These are phyloP conservation scores for Coniochaeta sp. DNA, from an alignment of 2,329 filamentous ascomycete genomes.

Conservation along the genomic window DNA sequence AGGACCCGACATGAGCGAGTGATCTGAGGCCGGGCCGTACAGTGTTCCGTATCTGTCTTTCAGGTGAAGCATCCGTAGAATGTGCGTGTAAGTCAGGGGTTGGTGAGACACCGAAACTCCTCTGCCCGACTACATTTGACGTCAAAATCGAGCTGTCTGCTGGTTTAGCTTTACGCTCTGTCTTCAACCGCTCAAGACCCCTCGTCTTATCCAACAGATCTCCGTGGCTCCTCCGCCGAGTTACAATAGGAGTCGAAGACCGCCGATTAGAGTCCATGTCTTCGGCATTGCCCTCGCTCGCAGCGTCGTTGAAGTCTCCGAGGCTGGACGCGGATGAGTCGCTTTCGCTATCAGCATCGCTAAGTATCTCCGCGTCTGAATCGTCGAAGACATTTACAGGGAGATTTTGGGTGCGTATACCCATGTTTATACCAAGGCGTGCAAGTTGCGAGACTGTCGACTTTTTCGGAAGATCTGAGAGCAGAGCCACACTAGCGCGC, in stretches of 20 bases:
- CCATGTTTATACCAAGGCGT: slow-evolving; percentile 58
- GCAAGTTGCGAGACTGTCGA: slow-evolving; percentile 44
- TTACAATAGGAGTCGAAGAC: slow-evolving; percentile 15
- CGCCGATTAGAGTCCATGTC: slow-evolving; percentile 23
- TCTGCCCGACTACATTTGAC: slow-evolving; percentile 7
- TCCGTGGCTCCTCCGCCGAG: slow-evolving; percentile 32
- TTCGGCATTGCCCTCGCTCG: slow-evolving; percentile 33
- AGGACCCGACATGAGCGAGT: not conserved
- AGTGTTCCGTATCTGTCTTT: not conserved
- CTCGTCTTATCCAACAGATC: slow-evolving; percentile 26
- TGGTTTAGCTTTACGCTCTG: slow-evolving; percentile 7
- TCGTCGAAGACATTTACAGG: slow-evolving; percentile 50
- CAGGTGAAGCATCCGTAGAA: slow-evolving; percentile 1
- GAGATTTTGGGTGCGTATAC: slow-evolving; percentile 70
- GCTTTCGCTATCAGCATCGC: slow-evolving; percentile 15
- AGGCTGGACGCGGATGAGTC: slow-evolving; percentile 13
- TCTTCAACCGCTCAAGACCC: slow-evolving; percentile 14
- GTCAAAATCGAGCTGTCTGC: not conserved
- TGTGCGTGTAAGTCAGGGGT: too few species aligned
- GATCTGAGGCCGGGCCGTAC: not conserved
- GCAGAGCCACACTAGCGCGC: slow-evolving; percentile 45
- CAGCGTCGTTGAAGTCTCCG: slow-evolving; percentile 27
- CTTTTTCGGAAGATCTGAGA: slow-evolving; percentile 55
- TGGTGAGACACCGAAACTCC: not conserved
- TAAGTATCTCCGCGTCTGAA: slow-evolving; percentile 12